phyloP scores from a whole-genome alignment of 306 rosid genomes.

The Trifolium subterraneum region DNA sequence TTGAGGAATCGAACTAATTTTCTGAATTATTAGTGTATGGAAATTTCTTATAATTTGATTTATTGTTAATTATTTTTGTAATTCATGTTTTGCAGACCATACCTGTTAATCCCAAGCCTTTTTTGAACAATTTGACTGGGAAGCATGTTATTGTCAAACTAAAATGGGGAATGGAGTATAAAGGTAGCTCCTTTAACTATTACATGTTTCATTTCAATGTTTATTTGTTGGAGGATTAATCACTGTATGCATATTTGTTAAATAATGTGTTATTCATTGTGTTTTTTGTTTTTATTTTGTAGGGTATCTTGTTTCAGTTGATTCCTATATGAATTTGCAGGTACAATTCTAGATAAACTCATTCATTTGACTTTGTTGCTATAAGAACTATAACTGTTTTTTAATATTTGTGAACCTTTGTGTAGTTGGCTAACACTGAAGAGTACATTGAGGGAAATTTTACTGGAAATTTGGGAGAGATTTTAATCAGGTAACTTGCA shows the following conservation, averaged over 20 bases:
- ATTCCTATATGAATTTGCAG: slow-evolving; percentile 67
- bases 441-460: slow-evolving; percentile 61
- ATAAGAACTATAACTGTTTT: not conserved
- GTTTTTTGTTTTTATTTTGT: not conserved
- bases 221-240: not conserved
- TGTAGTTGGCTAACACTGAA: slow-evolving; percentile 62
- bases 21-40: not conserved
- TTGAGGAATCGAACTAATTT: slow-evolving; percentile 2
- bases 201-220: not conserved
- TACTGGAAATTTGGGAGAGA: slow-evolving; percentile 62
- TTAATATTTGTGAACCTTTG: slow-evolving; percentile 2
- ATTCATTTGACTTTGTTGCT: not conserved
- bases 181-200: slow-evolving; percentile 40
- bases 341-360: slow-evolving; percentile 22
- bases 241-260: not conserved
- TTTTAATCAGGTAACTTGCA: slow-evolving; percentile 54
- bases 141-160: slow-evolving; percentile 59
- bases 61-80: not conserved
- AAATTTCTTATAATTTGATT: not conserved
- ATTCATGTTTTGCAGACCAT: slow-evolving; percentile 50
- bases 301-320: slow-evolving; percentile 63
- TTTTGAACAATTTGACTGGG: slow-evolving; percentile 69
- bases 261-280: not conserved
- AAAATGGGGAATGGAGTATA: slow-evolving; percentile 69
- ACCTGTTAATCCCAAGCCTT: slow-evolving; percentile 64